These are phyloP conservation scores for Leishmania gerbilli DNA, from an alignment of 208 protist species.

Conservation along the genomic window DNA sequence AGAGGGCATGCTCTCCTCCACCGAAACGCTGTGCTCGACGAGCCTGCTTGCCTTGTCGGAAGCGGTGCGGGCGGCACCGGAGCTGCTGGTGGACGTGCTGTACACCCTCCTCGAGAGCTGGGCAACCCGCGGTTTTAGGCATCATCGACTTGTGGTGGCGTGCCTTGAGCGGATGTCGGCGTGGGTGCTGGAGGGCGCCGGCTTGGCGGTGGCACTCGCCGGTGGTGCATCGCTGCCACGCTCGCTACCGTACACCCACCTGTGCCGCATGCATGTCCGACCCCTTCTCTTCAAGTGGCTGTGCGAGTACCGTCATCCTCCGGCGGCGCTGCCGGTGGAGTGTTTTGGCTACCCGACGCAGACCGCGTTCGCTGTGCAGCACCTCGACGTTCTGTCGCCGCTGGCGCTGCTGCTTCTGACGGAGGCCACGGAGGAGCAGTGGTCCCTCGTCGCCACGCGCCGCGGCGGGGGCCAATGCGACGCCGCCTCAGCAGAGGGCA, in stretches of 20 bases:
- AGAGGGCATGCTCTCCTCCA: conserved; percentile 54
- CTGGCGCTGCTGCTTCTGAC: conserved; percentile 50
- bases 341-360: conserved; percentile 62
- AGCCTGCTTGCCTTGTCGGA: conserved; percentile 70
- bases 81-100: conserved; percentile 52
- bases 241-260: conserved; percentile 16
- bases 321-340: conserved; percentile 60
- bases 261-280: conserved; percentile 50
- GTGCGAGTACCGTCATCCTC: conserved; percentile 55
- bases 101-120: conserved; percentile 81
- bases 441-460: neutral
- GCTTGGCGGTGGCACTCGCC: neutral
- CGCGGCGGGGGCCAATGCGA: neutral
- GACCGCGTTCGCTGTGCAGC: conserved; percentile 25
- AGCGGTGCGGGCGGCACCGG: conserved; percentile 51
- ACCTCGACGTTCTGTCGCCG: conserved; percentile 42
- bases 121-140: conserved; percentile 63
- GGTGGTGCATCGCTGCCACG: neutral
- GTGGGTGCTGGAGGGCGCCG: conserved; percentile 8
- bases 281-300: conserved; percentile 69
- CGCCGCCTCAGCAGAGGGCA: neutral
- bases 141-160: conserved; percentile 47
- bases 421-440: conserved; percentile 12
- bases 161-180: conserved; percentile 52
- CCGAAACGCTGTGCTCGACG: conserved; percentile 50